Evolutionary conservation across 2,329 filamentous ascomycete genomes (phyloP), one percentile per base, ranked within the genome.

Genomic region (Phaeosphaeria sp.): DNA sequence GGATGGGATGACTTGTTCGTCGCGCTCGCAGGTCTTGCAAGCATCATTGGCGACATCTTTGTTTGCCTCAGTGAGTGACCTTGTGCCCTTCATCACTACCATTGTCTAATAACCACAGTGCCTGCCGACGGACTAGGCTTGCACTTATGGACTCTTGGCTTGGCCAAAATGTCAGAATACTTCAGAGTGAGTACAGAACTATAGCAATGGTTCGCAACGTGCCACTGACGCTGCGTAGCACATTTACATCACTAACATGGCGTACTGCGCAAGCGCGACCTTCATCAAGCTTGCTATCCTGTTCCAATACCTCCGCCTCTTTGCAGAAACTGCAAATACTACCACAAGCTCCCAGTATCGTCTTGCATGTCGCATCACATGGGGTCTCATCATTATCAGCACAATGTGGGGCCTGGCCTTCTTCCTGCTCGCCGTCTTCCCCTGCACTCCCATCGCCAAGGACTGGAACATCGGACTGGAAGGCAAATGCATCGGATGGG

Each of bases 281-380:
- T 70, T 76, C 13, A 76, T 78, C 57, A 78, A 78, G 48, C 63
- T 78, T 18, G 65, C 76, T 1, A 73, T 78, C 20, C 66, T 78
- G 2, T 64, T 75, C 40, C 76, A 78, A 53, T 78, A 77, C 43
- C 67, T 73, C 17, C 74, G 76, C 13, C 64, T 78, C 8, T 77
- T 77, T 57, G 63, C 67, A 13, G 65, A 67, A 51, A 56, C 65
- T 17, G 54, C 66, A 9, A 51, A 59, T 1, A 60, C 57, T 9
- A 61, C 55, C 2, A 27, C 44, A n/a, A 56, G 56, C 2, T 4
- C 50, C 1, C 54, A 53, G 17, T 66, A 64, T 40, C 57, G 54
- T 1, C 33, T 64, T 6, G 69, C 73, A 1, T 61, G 64, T 3
- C 57, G 53, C 20, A 24, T 71, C 2, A 67, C 64, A 15, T 61